Base-by-base conservation (phyloP, 148 eudicot species). In the Spergularia bocconei region DNA sequence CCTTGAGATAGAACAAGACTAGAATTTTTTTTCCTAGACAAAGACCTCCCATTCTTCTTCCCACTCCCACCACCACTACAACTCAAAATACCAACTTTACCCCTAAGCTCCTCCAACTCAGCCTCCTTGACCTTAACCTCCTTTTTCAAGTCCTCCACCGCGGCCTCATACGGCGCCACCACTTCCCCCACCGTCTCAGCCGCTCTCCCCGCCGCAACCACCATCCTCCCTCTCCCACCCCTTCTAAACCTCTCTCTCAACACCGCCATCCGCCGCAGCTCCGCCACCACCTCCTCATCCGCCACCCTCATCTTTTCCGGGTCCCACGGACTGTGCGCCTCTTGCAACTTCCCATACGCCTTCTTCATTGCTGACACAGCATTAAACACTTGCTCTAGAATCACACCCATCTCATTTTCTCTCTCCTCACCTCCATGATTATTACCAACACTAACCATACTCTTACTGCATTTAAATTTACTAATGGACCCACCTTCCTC, bases 141-240 rank as follows among this genome's bases (percentile, higher is more conserved):
- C 68, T 70, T 86, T 85, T 88, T 90, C 83, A 95, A 63, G 71
- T 92, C 94, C 84, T 81, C 87, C 84, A 92, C 79, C 78, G 87
- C 91, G 77, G 97, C 93, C 88, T 95, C 99, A 29, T 95, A 95
- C 69, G 99, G 98, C 78, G 91, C 96, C 78, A 91, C 97, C 80
- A 89, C 91, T 72, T 89, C 97, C 72, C 88, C 84, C 77, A 89
- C 76, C 68, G 86, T 81, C 78, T 63, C 84, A 75, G 78, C 84
- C 54, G 85, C 85, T 75, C 66, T 79, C 60, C 56, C 75, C 69
- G 51, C 77, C 72, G 72, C 23, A 67, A 68, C 62, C 77, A 13
- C 5, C 78, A 53, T 4, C 39, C 79, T 7, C 90, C 86, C 1
- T 71, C 85, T 2, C 77, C 88, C 62, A 0, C 86, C 85, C 82